Conservation (phyloP, 176 grass and related monocot species). For the Pharus latifolius region DNA sequence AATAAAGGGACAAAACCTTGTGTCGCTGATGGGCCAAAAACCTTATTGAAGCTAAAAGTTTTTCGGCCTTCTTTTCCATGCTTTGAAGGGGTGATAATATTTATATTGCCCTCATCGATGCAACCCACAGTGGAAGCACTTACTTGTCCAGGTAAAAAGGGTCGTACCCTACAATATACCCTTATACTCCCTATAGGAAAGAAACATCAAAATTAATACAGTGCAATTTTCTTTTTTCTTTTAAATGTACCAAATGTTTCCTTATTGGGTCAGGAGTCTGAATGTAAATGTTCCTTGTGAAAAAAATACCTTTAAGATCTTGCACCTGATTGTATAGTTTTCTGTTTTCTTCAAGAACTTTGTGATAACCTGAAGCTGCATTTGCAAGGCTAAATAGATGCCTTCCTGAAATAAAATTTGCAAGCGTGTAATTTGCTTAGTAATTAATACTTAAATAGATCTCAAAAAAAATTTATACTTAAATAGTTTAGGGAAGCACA, state of each 20-base stretch:
- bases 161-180: slow-evolving; percentile 91
- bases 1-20: slow-evolving; percentile 50
- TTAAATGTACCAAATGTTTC: background rate
- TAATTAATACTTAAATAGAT: slow-evolving; percentile 1
- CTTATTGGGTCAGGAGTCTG: background rate
- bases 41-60: slow-evolving; percentile 88
- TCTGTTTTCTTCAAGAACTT: slow-evolving; percentile 97
- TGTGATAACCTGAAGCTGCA: slow-evolving; percentile 87
- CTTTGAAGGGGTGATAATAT: slow-evolving; percentile 62
- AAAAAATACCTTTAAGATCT: slow-evolving; percentile 87
- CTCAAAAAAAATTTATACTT: too few species aligned
- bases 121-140: slow-evolving; percentile 63
- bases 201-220: slow-evolving; percentile 16
- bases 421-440: slow-evolving; percentile 13
- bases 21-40: slow-evolving; percentile 84
- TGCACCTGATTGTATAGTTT: slow-evolving; percentile 98
- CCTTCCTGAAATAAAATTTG: slow-evolving; percentile 57
- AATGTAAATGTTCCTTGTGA: background rate
- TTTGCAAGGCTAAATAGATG: slow-evolving; percentile 73
- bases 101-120: slow-evolving; percentile 83
- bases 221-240: background rate
- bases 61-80: slow-evolving; percentile 77
- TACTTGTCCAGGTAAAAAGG: slow-evolving; percentile 85
- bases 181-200: slow-evolving; percentile 77
- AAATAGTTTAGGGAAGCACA: background rate